phyloP scores from a whole-genome alignment of 306 rosid genomes.

The Delonix regia region DNA sequence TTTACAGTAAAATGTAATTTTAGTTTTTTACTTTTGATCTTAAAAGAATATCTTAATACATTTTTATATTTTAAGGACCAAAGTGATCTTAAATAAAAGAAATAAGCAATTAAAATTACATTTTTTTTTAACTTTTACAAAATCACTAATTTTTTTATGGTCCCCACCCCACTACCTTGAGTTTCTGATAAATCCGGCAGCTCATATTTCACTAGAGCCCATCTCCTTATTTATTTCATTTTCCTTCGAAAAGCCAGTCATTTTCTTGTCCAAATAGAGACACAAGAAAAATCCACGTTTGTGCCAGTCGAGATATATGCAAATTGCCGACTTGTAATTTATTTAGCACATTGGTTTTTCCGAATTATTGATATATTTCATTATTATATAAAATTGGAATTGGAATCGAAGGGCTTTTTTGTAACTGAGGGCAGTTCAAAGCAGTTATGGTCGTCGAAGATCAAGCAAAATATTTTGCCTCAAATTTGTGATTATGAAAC shows the following conservation, averaged over 20 bases:
- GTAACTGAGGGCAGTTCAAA: constrained; percentile 43
- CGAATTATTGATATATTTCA: constrained; percentile 40
- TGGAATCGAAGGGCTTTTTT: constrained; percentile 25
- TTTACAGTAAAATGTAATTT: too few relatives aligned
- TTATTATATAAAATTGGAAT: not conserved
- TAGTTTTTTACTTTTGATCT: too few relatives aligned
- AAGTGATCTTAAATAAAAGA: too few relatives aligned
- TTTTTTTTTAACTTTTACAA: not conserved
- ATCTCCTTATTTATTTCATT: not conserved
- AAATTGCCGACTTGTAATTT: constrained; percentile 44
- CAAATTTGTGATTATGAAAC: constrained; percentile 39
- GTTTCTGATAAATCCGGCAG: constrained; percentile 14
- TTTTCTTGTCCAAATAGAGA: constrained; percentile 25
- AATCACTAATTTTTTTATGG: constrained; percentile 24
- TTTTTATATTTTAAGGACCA: too few relatives aligned
- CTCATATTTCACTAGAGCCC: not conserved
- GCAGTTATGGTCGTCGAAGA: constrained; percentile 39
- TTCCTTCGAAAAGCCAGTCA: not conserved
- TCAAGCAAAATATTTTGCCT: constrained; percentile 49
- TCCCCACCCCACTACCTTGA: constrained; percentile 39
- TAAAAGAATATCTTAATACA: too few relatives aligned
- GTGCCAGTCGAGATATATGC: constrained; percentile 33
- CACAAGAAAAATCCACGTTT: constrained; percentile 33
- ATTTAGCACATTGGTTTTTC: constrained; percentile 48
- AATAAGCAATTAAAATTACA: too few relatives aligned